phyloP scores from a whole-genome alignment of 2,329 filamentous ascomycete species.

The Rhynchosporium graminicola region DNA sequence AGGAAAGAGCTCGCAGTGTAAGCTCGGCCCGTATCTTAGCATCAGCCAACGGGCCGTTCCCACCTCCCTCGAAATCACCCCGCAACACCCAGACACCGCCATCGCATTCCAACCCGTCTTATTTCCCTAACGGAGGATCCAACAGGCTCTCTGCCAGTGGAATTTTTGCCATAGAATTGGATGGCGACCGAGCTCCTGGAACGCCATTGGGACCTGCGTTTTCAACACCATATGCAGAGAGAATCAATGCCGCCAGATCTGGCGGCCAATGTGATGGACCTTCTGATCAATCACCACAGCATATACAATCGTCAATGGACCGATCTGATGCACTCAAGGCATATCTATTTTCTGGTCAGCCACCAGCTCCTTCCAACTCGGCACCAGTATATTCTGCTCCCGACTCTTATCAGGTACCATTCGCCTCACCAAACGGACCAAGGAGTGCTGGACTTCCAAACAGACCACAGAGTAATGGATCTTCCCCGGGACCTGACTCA shows the following conservation, averaged over 20 bases:
- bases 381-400: conserved; percentile 7
- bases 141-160: conserved; percentile 52
- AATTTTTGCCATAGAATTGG: conserved; percentile 69
- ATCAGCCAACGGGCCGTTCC: conserved; percentile 48
- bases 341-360: conserved; percentile 52
- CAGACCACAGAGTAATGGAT: conserved; percentile 24
- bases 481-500: conserved; percentile 24
- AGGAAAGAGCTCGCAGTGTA: conserved; percentile 63
- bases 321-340: conserved; percentile 56
- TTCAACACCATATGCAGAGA: conserved; percentile 64
- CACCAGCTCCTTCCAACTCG: conserved; percentile 25
- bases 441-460: conserved; percentile 23
- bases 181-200: conserved; percentile 54
- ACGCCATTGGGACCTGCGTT: conserved; percentile 65
- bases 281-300: conserved; percentile 15
- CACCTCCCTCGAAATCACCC: conserved; percentile 50
- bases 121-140: conserved; percentile 44
- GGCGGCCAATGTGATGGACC: conserved; percentile 21
- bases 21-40: conserved; percentile 51
- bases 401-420: conserved; percentile 19
- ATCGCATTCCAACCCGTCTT: conserved; percentile 37
- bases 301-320: conserved; percentile 37
- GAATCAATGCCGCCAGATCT: conserved; percentile 56
- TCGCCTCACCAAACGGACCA: conserved; percentile 18
- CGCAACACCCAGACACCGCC: conserved; percentile 41